Base-by-base conservation (phyloP, 441 rosid species). In the Eutrema salsugineum region DNA sequence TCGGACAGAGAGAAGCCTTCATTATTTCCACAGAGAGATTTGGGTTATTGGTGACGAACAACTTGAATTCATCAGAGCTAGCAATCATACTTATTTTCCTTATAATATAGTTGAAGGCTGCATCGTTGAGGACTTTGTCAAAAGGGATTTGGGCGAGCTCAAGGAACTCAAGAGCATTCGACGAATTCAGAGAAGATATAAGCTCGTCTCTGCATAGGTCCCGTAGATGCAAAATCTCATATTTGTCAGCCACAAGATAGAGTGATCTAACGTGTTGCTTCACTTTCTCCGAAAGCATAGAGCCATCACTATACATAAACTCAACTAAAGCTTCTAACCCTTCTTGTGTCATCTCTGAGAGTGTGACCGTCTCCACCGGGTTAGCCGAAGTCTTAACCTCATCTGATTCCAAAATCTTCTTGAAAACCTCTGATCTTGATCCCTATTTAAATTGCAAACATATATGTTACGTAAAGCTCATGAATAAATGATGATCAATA, bases 211-310 rank as follows among this genome's bases (percentile, higher is more conserved):
- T 55, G 42, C 42, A 55, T 1, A 55, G 40, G 8, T 55, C 42
- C 20, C 15, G 38, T 33, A 55, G 15, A 33, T 55, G 61, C 4
- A 22, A 27, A 12, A 55, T 17, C 11, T 56, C 42, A 27, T 55
- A 55, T 55, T 33, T 55, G 61, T 55, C 61, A 33, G 61, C 61
- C 5, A 24, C 61, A 35, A 56, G 61, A 56, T 33, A 56, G 43
- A 56, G 61, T 33, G 61, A 56, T 24, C 43, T 43, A 17, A 56
- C 27, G 5, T 56, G 42, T 17, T 17, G 61, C 43, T 33, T 17
- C 7, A 8, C 42, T 56, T 56, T 56, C 0, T 10, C 2, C 5
- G 43, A 35, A 33, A 56, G 42, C 42, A 16, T 1, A 11, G 27
- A 33, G 9, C 61, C 61, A 35, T 56, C 61, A 17, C 28, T 56